Base-by-base conservation (phyloP, 2,329 filamentous ascomycete species). In the Fonsecaea erecta region DNA sequence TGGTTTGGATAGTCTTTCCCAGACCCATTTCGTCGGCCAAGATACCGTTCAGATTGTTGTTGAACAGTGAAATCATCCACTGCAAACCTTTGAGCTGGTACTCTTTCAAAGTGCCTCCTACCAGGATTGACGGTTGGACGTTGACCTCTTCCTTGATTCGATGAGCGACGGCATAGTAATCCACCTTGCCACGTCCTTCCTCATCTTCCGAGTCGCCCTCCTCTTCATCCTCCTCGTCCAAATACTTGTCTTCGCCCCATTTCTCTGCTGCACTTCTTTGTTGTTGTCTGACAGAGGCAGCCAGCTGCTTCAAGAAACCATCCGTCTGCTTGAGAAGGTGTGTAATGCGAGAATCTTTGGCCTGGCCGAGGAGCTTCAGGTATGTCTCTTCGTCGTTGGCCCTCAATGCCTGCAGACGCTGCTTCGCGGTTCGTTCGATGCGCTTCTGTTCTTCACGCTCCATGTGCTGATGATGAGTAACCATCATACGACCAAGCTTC, bases 61-160 rank as follows among this genome's bases (percentile, higher is more conserved):
- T 99, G 86, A 98, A 99, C 14, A 99, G 85, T 14, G 95, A 99
- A 67, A 99, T 89, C 95, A 99, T 99, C 95, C 95, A 99, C 78
- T 99, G 94, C 54, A 99, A 82, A 85, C 95, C 95, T 87, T 97
- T 98, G 79, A 99, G 72, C 80, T 99, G 95, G 79, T 99, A 99
- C 77, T 99, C 95, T 79, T 99, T 99, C 71, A 99, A 84, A 11
- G 84, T 91, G 75, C 95, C 95, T 76, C 95, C 95, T 68, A 98
- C 92, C 66, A 99, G 85, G 51, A 96, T 96, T 60, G 80, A 79
- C 6, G 95, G 92, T 75, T 99, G 95, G 67, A 84, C 83, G 0
- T 86, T 90, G 72, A 99, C 90, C 70, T 96, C 92, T 82, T 99
- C 95, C 77, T 95, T 93, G 81, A 97, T 86, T 70, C 92, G 91